A percentile compares a stretch with the other conserved stretches of the same genome.
Conservation (phyloP, 2,329 filamentous ascomycete genomes). For the Colletotrichum sojae region DNA sequence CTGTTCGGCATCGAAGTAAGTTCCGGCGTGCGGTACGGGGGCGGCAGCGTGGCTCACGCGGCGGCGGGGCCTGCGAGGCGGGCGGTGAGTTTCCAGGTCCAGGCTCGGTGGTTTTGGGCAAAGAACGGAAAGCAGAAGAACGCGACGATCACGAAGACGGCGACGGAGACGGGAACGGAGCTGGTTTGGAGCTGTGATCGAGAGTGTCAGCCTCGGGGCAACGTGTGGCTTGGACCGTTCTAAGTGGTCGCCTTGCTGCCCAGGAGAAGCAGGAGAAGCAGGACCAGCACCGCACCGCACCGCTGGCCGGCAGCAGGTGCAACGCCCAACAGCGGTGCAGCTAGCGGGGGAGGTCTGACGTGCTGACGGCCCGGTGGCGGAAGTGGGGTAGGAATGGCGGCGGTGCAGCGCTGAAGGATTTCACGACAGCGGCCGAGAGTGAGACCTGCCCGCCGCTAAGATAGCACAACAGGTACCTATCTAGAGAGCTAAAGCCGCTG, state of each 20-base stretch:
- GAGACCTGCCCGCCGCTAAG: background rate
- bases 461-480: too few relatives aligned
- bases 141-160: conserved; percentile 24
- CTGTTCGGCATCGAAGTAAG: conserved; percentile 40
- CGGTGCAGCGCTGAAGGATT: conserved; percentile 34
- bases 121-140: conserved; percentile 37
- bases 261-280: background rate
- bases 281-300: too few relatives aligned
- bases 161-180: background rate
- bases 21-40: conserved; percentile 15
- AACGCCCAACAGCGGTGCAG: background rate
- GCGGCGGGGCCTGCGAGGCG: background rate
- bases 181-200: conserved; percentile 20
- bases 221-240: conserved; percentile 36
- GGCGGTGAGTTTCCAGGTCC: background rate
- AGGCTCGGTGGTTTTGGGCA: background rate
- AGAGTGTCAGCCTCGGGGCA: conserved; percentile 38
- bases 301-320: background rate
- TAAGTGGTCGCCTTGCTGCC: conserved; percentile 13
- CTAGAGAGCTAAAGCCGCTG: background rate
- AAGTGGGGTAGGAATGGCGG: conserved; percentile 37
- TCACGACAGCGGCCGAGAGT: background rate
- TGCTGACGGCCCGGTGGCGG: background rate
- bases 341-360: background rate
- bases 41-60: conserved; percentile 23